Evolutionary conservation across 805 yeast genomes (phyloP), one percentile per base, ranked within the genome.

Genomic region (Ogataea pilisensis): DNA sequence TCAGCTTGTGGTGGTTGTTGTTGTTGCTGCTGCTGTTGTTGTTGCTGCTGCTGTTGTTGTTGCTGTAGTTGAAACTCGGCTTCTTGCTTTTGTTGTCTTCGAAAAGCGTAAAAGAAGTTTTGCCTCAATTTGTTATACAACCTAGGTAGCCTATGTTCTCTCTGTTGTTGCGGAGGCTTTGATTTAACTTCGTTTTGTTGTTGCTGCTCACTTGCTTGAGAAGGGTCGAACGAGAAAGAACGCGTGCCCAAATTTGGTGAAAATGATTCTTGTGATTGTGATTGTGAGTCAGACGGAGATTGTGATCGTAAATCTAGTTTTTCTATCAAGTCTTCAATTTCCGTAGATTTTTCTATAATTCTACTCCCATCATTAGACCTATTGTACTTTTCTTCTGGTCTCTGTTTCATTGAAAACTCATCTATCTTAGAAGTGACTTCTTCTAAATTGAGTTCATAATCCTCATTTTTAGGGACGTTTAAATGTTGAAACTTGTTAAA

Each of bases 71-170:
- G 26, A n/a, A n/a, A n/a, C 26, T 22, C 26, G 11, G 7, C 11
- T 22, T 22, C 9, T 22, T 22, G 26, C 26, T 22, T 22, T 11
- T 22, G 26, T 22, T 22, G 39, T 31, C 44, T 50, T 22, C 39
- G 42, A 31, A 50, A 48, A 0, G 52, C 38, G 7, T 37, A 40
- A 20, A 34, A 20, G 14, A 50, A 39, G 20, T 46, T 46, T 26
- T 50, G 46, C 27, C 54, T 28, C 5, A 50, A 21, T 36, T 37
- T 48, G 31, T 48, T 37, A 30, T 50, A 50, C 16, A 50, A 27
- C 14, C 44, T 37, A 3, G 54, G 44, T 7, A 50, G 31, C 19
- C 46, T 38, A 30, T 50, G 50, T 12, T 42, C 46, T 29, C 48
- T 28, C 3, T 22, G 39, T 22, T 34, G 28, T n/a, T 34, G 17